A percentile compares a stretch with the other conserved stretches of the same genome.
Evolutionary conservation across 129 eudicot genomes (phyloP).

Genomic region (Daucus carota): DNA sequence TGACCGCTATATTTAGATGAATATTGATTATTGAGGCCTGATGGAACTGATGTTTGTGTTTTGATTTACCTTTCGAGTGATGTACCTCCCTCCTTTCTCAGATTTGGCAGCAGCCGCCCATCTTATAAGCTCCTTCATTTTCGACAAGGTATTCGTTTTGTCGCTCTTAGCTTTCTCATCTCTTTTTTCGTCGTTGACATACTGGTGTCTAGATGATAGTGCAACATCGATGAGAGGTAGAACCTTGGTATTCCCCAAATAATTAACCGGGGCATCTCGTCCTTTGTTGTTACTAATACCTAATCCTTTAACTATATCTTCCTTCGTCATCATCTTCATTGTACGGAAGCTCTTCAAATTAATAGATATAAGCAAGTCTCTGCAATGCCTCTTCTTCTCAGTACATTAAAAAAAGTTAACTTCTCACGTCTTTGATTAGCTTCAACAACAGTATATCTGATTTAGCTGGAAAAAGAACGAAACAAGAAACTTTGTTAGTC

Average conservation of each 20-base stretch:
- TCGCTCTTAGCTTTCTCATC: conserved; percentile 37
- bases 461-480: conserved; percentile 15
- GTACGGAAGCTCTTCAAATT: conserved; percentile 4
- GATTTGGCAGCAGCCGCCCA: conserved; percentile 77
- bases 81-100: conserved; percentile 63
- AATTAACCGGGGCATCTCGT: conserved; percentile 8
- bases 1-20: too few relatives aligned
- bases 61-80: conserved; percentile 58
- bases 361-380: conserved; percentile 19
- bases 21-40: neutral
- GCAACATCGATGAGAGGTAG: conserved; percentile 59
- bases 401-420: conserved; percentile 13
- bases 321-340: conserved; percentile 85
- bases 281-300: conserved; percentile 22
- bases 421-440: conserved; percentile 11
- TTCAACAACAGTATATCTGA: conserved; percentile 12
- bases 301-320: conserved; percentile 43
- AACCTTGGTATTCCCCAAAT: conserved; percentile 57
- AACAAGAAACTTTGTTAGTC: neutral
- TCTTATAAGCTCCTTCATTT: conserved; percentile 70
- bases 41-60: neutral
- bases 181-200: conserved; percentile 18
- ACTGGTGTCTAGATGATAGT: conserved; percentile 25
- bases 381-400: conserved; percentile 18
- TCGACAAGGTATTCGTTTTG: conserved; percentile 44